phyloP scores from a whole-genome alignment of 2,329 filamentous ascomycete genomes.

The Pezizomycotina sp. region DNA sequence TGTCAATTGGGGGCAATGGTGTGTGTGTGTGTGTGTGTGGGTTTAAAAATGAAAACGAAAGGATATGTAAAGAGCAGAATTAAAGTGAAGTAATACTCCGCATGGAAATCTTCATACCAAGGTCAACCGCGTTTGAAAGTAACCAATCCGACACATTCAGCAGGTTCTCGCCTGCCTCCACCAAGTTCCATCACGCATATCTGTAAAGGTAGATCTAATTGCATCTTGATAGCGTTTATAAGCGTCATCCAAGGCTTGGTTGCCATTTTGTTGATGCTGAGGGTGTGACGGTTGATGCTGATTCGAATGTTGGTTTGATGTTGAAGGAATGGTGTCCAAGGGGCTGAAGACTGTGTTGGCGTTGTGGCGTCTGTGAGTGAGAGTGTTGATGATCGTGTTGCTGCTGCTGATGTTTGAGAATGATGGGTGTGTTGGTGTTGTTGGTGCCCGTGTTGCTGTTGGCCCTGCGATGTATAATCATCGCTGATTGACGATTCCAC shows the following conservation, averaged over 20 bases:
- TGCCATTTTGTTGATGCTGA: constrained; percentile 8
- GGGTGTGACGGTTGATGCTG: constrained; percentile 9
- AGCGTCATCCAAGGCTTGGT: constrained; percentile 23
- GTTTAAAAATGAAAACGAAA: not conserved
- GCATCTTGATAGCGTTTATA: constrained; percentile 40
- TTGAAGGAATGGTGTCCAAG: constrained; percentile 8
- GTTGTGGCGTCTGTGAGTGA: constrained; percentile 11
- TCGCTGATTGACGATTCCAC: constrained; percentile 2
- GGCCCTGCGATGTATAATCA: constrained; percentile 12
- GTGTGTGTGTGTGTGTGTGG: no score
- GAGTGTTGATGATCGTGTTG: no score
- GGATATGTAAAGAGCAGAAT: not conserved
- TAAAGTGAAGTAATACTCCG: not conserved
- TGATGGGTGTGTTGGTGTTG: constrained; percentile 14
- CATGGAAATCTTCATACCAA: constrained; percentile 39
- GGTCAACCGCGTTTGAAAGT: constrained; percentile 44
- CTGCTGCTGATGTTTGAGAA: not conserved
- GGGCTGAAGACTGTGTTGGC: constrained; percentile 11
- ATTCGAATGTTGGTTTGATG: constrained; percentile 18
- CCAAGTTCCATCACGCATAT: constrained; percentile 47
- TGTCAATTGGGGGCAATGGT: no score
- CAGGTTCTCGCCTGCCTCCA: constrained; percentile 42
- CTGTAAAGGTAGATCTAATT: constrained; percentile 52
- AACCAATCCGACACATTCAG: constrained; percentile 50
- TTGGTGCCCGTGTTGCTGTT: constrained; percentile 16